phyloP scores from a whole-genome alignment of 345 rosid species.

The Kandelia obovata region DNA sequence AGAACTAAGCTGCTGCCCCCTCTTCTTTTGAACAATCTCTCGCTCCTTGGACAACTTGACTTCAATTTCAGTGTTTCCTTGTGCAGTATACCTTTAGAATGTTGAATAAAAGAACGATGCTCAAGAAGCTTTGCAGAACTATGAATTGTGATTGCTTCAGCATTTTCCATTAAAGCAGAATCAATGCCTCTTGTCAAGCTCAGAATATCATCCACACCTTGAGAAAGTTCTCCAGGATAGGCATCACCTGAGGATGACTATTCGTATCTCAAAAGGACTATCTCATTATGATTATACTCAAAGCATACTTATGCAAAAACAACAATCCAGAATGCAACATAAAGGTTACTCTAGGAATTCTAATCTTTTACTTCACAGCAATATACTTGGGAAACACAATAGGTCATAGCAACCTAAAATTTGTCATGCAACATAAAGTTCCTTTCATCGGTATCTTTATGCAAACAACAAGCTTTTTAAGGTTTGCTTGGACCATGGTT shows the following conservation, averaged over 20 bases:
- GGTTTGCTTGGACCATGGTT: background rate
- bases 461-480: background rate
- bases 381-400: no score
- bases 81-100: slow-evolving; percentile 13
- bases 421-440: background rate
- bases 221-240: slow-evolving; percentile 22
- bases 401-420: no score
- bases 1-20: slow-evolving; percentile 62
- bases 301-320: background rate
- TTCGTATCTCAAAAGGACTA: background rate
- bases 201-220: slow-evolving; percentile 21
- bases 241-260: slow-evolving; percentile 6
- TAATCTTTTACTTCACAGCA: no score
- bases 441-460: background rate
- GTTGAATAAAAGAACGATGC: slow-evolving; percentile 15
- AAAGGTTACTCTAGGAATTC: no score
- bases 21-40: slow-evolving; percentile 41
- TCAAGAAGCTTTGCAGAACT: slow-evolving; percentile 24
- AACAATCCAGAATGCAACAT: no score
- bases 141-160: slow-evolving; percentile 5
- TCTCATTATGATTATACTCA: background rate
- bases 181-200: slow-evolving; percentile 24
- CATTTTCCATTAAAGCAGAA: slow-evolving; percentile 24
- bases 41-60: slow-evolving; percentile 31
- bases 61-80: slow-evolving; percentile 17